Evolutionary conservation across 306 rosid species (phyloP).

Genomic region (Crotalaria pallida): DNA sequence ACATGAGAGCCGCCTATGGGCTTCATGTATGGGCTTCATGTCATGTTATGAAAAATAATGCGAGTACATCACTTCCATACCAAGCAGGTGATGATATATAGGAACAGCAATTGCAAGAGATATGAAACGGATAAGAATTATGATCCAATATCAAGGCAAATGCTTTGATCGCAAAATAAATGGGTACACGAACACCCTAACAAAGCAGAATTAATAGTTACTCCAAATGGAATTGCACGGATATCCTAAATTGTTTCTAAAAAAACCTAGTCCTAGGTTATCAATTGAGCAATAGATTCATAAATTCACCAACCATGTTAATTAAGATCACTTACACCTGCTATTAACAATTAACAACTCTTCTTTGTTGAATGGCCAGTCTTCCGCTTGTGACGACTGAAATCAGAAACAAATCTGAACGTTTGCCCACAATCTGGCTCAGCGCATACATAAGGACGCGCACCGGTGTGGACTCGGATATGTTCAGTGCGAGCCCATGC

Average conservation of each 20-base stretch:
- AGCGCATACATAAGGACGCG: conserved; percentile 83
- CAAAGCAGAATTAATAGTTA: conserved; percentile 40
- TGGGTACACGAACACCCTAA: conserved; percentile 43
- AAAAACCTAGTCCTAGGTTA: conserved; percentile 65
- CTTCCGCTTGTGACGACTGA: conserved; percentile 98
- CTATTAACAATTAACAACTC: conserved; percentile 50
- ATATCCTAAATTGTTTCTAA: conserved; percentile 55
- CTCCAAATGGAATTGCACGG: conserved; percentile 61
- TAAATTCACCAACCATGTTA: conserved; percentile 39
- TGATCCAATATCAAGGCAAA: no score
- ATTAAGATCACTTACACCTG: conserved; percentile 30
- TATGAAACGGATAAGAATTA: no score
- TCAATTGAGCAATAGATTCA: conserved; percentile 54
- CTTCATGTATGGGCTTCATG: no score
- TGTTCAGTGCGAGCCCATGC: conserved; percentile 99
- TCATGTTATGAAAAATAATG: no score
- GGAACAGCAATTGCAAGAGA: no score
- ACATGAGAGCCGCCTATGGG: no score
- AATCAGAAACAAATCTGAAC: conserved; percentile 94
- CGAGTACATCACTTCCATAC: no score
- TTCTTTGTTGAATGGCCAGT: conserved; percentile 86
- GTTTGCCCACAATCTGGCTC: conserved; percentile 92
- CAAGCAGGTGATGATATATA: no score
- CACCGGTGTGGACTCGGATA: conserved; percentile 96
- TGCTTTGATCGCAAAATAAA: conserved; percentile 25